These are phyloP conservation scores for Neonectria neomacrospora DNA, from an alignment of 2,329 filamentous ascomycete species.

Conservation along the genomic window DNA sequence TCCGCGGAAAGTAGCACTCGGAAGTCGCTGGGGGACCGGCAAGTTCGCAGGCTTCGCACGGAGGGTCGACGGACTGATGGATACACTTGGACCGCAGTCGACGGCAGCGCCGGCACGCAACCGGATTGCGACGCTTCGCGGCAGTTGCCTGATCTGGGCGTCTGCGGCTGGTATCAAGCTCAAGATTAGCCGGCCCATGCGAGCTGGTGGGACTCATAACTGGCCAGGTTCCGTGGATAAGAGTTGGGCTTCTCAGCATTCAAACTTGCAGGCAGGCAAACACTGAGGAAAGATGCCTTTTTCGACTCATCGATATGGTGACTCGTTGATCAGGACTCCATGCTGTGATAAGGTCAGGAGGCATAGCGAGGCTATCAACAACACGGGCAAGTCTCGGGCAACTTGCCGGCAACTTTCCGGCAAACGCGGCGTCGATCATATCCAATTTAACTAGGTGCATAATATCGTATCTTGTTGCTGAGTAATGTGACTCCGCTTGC, in stretches of 20 bases:
- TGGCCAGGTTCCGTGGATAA: not conserved
- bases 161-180: not conserved
- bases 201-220: not conserved
- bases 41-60: slow-evolving; percentile 35
- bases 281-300: not conserved
- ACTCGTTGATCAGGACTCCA: not conserved
- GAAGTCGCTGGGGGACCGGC: slow-evolving; percentile 22
- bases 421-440: not conserved
- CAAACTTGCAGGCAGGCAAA: not conserved
- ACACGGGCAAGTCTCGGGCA: slow-evolving; percentile 1
- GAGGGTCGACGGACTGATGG: slow-evolving; percentile 28
- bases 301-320: not conserved
- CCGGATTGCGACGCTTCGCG: slow-evolving; percentile 34
- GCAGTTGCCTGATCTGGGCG: not conserved
- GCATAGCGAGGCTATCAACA: not conserved
- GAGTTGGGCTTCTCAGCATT: not conserved
- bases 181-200: not conserved
- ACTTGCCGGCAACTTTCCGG: slow-evolving; percentile 2
- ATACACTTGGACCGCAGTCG: slow-evolving; percentile 39
- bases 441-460: not conserved
- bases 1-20: slow-evolving; percentile 37
- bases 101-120: slow-evolving; percentile 43
- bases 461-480: not conserved
- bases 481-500: not conserved
- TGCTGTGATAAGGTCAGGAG: not conserved